Conservation (phyloP, 2,329 filamentous ascomycete species). For the Cercospora brassicicola region DNA sequence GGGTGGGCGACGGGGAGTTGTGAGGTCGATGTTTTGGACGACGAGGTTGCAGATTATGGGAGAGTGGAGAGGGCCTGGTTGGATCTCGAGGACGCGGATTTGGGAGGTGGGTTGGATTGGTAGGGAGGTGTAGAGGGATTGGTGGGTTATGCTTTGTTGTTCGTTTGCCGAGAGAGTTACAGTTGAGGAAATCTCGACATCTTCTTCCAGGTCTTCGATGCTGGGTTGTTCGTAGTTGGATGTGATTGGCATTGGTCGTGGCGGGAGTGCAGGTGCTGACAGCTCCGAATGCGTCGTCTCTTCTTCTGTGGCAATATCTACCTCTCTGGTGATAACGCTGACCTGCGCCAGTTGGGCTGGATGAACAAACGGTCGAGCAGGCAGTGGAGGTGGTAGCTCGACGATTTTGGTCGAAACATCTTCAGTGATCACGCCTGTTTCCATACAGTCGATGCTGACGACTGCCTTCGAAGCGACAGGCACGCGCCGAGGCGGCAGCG, state of each 20-base stretch:
- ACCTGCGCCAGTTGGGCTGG: not conserved
- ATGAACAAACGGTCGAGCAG: not conserved
- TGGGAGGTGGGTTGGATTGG: not conserved
- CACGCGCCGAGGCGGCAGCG: not conserved
- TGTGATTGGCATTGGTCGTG: not conserved
- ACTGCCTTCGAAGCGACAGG: not conserved
- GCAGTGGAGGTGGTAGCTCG: not conserved
- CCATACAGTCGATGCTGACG: not conserved
- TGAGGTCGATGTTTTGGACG: slow-evolving; percentile 5
- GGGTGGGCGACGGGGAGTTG: not conserved
- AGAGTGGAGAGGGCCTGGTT: not conserved
- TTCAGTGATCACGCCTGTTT: not conserved
- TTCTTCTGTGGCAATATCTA: not conserved
- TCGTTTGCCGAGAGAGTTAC: not conserved
- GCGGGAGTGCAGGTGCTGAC: not conserved
- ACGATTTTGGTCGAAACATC: not conserved
- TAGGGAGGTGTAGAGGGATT: not conserved
- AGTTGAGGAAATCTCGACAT: not conserved
- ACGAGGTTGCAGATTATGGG: slow-evolving; percentile 1
- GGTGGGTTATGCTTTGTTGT: not conserved
- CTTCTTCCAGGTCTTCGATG: not conserved
- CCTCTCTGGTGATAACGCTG: not conserved
- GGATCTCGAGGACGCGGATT: not conserved
- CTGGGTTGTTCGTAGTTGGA: not conserved
- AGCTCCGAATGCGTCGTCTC: not conserved